Evolutionary conservation across 306 rosid genomes (phyloP), one percentile per base, ranked within the genome.

Genomic region (Quercus variabilis): DNA sequence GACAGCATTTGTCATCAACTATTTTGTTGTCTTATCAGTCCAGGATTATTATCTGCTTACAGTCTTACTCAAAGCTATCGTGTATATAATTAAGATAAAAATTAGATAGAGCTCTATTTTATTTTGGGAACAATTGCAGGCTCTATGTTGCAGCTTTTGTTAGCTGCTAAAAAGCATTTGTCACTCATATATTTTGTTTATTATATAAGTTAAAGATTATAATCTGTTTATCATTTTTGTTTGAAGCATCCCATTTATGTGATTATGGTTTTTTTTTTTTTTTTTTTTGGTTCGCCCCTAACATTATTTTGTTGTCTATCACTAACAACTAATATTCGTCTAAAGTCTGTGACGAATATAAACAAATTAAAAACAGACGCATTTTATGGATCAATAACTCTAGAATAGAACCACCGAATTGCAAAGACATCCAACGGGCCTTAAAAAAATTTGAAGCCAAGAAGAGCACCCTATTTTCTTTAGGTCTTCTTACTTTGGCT

Each of bases 1-100:
- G 90, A 78, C 80, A 51, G 58, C 41, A 65, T 38, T 55, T 15
- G 71, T 28, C 30, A 71, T 80, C 35, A 9, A 58, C 58, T 69
- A 60, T 12, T 51, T 72, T 41, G 41, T 20, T 49, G n/a, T 62
- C n/a, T 35, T 8, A 18, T 33, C 11, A n/a, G 26, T 35, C n/a
- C 23, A 31, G 72, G 15, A 33, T 68, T 5, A 68, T 35, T 17
- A 35, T 9, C 5, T 31, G 23, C 35, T 67, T 31, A 9, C 35
- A 18, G 3, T 19, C 69, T 28, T 63, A 43, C 69, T 63, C 6
- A 63, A 18, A 33, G 71, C 51, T 21, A 20, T 17, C 14, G 35
- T 67, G 51, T 67, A 18, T 67, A 68, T 19, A 2, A 19, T 68
- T 35, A 19, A 35, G 52, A n/a, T 67, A 35, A 35, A 35, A 68